Conservation (phyloP, 148 eudicot genomes). For the Fagopyrum homotropicum region DNA sequence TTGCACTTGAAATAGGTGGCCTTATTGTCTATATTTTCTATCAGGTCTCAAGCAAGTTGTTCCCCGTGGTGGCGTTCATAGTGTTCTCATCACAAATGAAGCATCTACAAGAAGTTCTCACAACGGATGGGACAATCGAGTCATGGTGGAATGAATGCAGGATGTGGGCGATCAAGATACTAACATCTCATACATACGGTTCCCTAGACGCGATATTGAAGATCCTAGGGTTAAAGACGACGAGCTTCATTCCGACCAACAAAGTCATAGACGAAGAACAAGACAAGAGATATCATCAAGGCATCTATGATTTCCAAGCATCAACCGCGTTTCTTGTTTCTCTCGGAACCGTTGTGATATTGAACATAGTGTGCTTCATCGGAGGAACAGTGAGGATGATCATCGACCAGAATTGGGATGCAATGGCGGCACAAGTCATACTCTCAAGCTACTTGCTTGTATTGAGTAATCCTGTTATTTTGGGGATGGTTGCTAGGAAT, state of each 20-base stretch:
- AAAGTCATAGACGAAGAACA: slow-evolving; percentile 6
- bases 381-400: background rate
- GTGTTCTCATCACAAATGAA: background rate
- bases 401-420: background rate
- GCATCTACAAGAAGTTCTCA: background rate
- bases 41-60: background rate
- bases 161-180: background rate
- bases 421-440: background rate
- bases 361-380: background rate
- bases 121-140: background rate
- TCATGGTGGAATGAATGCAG: background rate
- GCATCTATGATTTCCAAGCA: slow-evolving; percentile 1
- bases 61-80: background rate
- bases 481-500: background rate
- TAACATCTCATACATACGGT: background rate
- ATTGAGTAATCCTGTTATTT: background rate
- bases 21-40: no score
- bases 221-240: background rate
- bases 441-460: background rate
- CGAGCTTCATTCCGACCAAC: slow-evolving; percentile 5
- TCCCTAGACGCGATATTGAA: background rate
- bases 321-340: background rate
- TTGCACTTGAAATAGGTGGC: no score
- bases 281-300: background rate
- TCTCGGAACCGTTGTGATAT: slow-evolving; percentile 7